Conservation (phyloP, 805 yeast species). For the Pichia phayaonensis region DNA sequence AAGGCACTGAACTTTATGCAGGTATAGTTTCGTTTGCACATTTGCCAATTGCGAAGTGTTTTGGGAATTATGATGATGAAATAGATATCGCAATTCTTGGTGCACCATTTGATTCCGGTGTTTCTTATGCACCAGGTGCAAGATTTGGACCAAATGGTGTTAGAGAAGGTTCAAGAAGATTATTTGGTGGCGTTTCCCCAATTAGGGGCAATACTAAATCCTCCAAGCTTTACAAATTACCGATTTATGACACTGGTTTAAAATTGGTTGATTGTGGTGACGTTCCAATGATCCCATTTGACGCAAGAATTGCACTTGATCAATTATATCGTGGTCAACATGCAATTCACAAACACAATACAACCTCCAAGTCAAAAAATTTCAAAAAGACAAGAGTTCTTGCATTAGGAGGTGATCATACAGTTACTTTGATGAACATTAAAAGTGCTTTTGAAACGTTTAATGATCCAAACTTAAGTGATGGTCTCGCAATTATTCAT, state of each 20-base stretch:
- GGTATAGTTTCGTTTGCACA: slow-evolving; percentile 53
- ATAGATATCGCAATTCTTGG: slow-evolving; percentile 50
- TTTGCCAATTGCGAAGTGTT: slow-evolving; percentile 41
- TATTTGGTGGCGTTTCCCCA: slow-evolving; percentile 36
- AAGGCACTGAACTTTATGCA: slow-evolving; percentile 29
- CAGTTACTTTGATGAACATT: slow-evolving; percentile 44
- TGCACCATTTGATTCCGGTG: slow-evolving; percentile 54
- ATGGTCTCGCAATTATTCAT: slow-evolving; percentile 46
- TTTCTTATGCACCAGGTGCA: slow-evolving; percentile 49
- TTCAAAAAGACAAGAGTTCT: slow-evolving; percentile 31
- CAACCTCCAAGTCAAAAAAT: slow-evolving; percentile 15
- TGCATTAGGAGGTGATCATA: slow-evolving; percentile 58
- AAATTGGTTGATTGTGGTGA: slow-evolving; percentile 52
- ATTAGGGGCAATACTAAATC: slow-evolving; percentile 30
- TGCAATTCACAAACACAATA: slow-evolving; percentile 35
- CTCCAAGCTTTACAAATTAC: slow-evolving; percentile 28
- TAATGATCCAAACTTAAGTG: slow-evolving; percentile 31
- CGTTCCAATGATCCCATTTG: slow-evolving; percentile 55
- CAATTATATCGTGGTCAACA: slow-evolving; percentile 48
- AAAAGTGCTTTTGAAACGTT: slow-evolving; percentile 43
- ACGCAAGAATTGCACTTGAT: slow-evolving; percentile 47
- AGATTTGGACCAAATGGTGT: slow-evolving; percentile 52
- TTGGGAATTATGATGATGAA: slow-evolving; percentile 32
- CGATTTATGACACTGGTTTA: slow-evolving; percentile 38
- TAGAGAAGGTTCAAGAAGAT: slow-evolving; percentile 35